A percentile compares a stretch with the other conserved stretches of the same genome.
These are phyloP conservation scores for Cyclostephanos invisitatus DNA, from an alignment of 108 stramenopile genomes.

Conservation along the genomic window DNA sequence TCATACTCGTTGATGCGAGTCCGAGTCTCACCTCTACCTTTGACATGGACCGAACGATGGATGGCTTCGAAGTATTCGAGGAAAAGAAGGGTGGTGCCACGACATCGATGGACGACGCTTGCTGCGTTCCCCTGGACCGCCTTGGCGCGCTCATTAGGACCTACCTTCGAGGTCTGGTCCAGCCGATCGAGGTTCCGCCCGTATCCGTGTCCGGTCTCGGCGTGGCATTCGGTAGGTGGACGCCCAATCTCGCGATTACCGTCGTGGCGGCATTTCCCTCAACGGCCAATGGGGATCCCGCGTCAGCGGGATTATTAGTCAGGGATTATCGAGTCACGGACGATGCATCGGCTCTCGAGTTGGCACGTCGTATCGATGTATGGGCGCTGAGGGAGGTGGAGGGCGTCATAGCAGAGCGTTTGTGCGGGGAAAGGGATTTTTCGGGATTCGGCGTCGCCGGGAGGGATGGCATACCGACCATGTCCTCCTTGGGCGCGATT, in stretches of 20 bases:
- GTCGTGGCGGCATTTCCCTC: constrained; percentile 79
- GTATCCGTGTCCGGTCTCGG: constrained; percentile 47
- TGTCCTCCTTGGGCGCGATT: constrained; percentile 26
- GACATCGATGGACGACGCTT: constrained; percentile 9
- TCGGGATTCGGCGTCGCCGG: constrained; percentile 32
- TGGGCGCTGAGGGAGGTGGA: constrained; percentile 80
- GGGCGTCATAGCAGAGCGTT: constrained; percentile 63
- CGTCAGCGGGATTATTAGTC: constrained; percentile 65
- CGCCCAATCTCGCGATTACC: constrained; percentile 65
- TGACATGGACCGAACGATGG: constrained; percentile 34
- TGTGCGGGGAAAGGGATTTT: constrained; percentile 39
- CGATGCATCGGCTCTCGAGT: constrained; percentile 47
- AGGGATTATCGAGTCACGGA: constrained; percentile 71
- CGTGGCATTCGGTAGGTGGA: constrained; percentile 53
- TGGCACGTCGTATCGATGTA: constrained; percentile 56
- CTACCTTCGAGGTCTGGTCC: constrained; percentile 62
- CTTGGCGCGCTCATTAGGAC: constrained; percentile 60
- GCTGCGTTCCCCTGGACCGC: constrained; percentile 68
- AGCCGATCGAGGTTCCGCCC: constrained; percentile 65
- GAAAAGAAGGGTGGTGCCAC: constrained; percentile 19
- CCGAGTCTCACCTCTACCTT: constrained; percentile 71
- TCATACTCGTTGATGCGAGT: constrained; percentile 82
- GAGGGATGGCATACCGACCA: constrained; percentile 1
- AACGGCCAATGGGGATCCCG: constrained; percentile 47
- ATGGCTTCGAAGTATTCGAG: constrained; percentile 3